Evolutionary conservation across 2,329 filamentous ascomycete species (phyloP).

Genomic region (Daldinia sp.): DNA sequence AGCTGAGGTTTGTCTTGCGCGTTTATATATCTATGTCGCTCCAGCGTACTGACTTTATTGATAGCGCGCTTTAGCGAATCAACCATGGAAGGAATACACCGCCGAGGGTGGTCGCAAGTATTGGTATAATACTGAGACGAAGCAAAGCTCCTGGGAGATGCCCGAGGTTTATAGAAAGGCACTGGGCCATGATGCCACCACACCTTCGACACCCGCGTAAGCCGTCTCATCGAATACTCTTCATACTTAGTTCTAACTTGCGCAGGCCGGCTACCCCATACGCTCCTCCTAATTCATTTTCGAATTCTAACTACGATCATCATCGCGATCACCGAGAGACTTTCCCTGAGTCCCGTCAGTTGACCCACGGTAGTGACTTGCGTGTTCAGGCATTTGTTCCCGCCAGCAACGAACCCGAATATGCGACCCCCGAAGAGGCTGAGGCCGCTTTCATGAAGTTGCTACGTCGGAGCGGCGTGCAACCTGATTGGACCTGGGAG

Average conservation of each 20-base stretch:
- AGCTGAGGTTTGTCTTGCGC: constrained; percentile 72
- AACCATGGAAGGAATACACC: constrained; percentile 94
- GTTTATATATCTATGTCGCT: constrained; percentile 31
- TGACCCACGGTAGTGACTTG: constrained; percentile 68
- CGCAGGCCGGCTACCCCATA: constrained; percentile 57
- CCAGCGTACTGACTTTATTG: constrained; percentile 40
- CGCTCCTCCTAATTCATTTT: constrained; percentile 55
- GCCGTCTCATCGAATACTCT: constrained; percentile 28
- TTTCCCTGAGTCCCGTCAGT: constrained; percentile 67
- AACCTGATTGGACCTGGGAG: constrained; percentile 93
- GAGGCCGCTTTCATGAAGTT: constrained; percentile 94
- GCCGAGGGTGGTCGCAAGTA: constrained; percentile 90
- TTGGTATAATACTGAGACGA: constrained; percentile 93
- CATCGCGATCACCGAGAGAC: constrained; percentile 53
- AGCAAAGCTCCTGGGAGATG: constrained; percentile 95
- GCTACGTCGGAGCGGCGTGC: constrained; percentile 84
- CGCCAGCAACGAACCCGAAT: constrained; percentile 79
- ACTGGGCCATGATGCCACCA: constrained; percentile 67
- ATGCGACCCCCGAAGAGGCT: constrained; percentile 84
- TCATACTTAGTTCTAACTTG: constrained; percentile 28
- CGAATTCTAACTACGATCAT: constrained; percentile 55
- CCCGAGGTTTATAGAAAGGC: constrained; percentile 84
- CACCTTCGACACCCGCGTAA: constrained; percentile 60
- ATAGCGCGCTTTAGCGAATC: constrained; percentile 81
- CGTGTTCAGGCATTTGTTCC: constrained; percentile 71